These are phyloP conservation scores for Termitomyces sp. DNA, from an alignment of 768 basidiomycete species.

Conservation along the genomic window DNA sequence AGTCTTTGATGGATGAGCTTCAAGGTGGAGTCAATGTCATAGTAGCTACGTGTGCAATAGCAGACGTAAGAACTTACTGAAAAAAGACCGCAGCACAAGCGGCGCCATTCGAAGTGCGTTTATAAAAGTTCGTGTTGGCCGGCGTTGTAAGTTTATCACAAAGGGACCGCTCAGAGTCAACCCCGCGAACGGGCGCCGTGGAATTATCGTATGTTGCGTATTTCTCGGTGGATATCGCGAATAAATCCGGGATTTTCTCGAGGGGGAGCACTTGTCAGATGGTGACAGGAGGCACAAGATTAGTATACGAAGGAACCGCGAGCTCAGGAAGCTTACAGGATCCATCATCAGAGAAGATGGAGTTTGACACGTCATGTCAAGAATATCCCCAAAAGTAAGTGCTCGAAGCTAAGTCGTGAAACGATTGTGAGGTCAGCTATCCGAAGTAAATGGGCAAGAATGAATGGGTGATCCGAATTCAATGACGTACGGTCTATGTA, in stretches of 20 bases:
- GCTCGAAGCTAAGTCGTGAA: not conserved
- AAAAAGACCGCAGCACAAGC: not conserved
- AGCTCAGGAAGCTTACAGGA: slow-evolving; percentile 1
- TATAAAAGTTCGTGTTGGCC: not conserved
- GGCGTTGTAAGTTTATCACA: not conserved
- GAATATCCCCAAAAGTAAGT: slow-evolving; percentile 3
- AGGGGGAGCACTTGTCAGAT: not conserved
- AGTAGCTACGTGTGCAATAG: not conserved
- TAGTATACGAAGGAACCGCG: slow-evolving; percentile 2
- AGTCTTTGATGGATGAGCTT: not conserved
- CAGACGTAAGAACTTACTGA: not conserved
- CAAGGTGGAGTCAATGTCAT: slow-evolving; percentile 1
- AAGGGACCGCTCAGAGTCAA: not conserved
- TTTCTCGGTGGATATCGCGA: not conserved
- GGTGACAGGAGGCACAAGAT: slow-evolving; percentile 1
- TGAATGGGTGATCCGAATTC: not conserved
- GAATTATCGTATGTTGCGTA: not conserved
- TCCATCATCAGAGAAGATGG: slow-evolving; percentile 8
- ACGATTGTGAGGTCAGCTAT: not conserved
- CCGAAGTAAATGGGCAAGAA: not conserved
- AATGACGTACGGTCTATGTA: not conserved
- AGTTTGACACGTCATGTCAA: slow-evolving; percentile 18
- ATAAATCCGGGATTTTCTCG: not conserved
- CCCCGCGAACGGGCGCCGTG: not conserved
- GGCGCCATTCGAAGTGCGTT: not conserved